A percentile compares a stretch with the other conserved stretches of the same genome.
phyloP scores from a whole-genome alignment of 2,329 filamentous ascomycete species.

The Arthrobotrys musiformis region DNA sequence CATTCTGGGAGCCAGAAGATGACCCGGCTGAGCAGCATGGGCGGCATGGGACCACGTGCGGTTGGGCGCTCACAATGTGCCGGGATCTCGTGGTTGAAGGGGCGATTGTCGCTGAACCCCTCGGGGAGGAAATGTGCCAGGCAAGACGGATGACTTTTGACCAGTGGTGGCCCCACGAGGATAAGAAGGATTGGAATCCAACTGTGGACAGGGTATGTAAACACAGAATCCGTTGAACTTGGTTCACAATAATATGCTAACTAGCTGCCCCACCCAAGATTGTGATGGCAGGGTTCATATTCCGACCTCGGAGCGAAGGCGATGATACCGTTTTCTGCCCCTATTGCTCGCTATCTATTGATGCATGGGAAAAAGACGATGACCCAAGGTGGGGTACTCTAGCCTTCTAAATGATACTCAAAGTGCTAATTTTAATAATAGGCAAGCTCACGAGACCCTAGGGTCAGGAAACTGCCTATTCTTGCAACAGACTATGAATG shows the following conservation, averaged over 20 bases:
- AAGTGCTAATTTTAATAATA: not conserved
- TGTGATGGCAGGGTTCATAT: slow-evolving; percentile 56
- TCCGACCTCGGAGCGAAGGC: slow-evolving; percentile 39
- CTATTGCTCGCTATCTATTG: slow-evolving; percentile 88
- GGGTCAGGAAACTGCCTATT: slow-evolving; percentile 37
- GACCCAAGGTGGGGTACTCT: slow-evolving; percentile 75
- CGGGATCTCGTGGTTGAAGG: slow-evolving; percentile 71
- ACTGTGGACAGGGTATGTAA: slow-evolving; percentile 80
- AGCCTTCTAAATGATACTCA: slow-evolving; percentile 31
- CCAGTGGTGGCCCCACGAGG: slow-evolving; percentile 86
- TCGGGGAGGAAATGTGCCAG: slow-evolving; percentile 74
- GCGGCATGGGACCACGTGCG: slow-evolving; percentile 82
- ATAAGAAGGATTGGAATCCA: slow-evolving; percentile 87
- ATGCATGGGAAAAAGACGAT: slow-evolving; percentile 94
- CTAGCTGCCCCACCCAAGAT: slow-evolving; percentile 35
- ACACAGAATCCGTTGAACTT: not conserved
- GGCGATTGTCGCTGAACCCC: slow-evolving; percentile 75
- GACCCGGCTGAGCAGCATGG: slow-evolving; percentile 86
- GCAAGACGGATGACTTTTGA: slow-evolving; percentile 84
- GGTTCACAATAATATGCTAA: not conserved
- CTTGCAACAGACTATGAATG: not conserved
- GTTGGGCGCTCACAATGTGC: slow-evolving; percentile 81
- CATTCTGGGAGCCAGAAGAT: slow-evolving; percentile 91
- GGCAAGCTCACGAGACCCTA: slow-evolving; percentile 27
- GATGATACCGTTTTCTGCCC: slow-evolving; percentile 86